Conservation (phyloP, 2,329 filamentous ascomycete genomes). For the Penicillium italicum region DNA sequence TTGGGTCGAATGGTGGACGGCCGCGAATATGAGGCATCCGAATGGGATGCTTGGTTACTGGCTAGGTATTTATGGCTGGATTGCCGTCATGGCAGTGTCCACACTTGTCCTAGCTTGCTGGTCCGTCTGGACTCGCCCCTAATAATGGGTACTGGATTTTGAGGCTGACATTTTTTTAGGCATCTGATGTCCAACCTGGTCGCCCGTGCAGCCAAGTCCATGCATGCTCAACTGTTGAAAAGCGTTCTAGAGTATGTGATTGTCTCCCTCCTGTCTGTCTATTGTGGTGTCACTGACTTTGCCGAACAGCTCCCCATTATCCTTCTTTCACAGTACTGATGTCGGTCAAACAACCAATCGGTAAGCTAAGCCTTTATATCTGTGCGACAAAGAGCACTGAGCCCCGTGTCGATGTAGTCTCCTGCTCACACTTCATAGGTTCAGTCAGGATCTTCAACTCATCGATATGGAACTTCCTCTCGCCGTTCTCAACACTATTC, state of each 20-base stretch:
- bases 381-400: neutral
- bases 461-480: constrained; percentile 5
- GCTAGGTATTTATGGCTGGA: neutral
- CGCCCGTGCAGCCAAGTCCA: neutral
- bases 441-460: constrained; percentile 5
- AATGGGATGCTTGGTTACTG: constrained; percentile 1
- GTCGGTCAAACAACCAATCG: neutral
- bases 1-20: constrained; percentile 9
- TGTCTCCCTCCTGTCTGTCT: neutral
- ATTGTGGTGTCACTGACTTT: neutral
- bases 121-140: neutral
- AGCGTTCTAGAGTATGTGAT: neutral
- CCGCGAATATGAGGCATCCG: neutral
- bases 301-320: constrained; percentile 1
- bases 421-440: neutral
- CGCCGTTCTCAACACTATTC: neutral
- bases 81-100: neutral
- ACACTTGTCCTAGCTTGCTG: neutral
- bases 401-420: neutral
- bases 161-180: neutral
- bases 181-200: constrained; percentile 4
- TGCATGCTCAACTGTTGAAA: constrained; percentile 1
- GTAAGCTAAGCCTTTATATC: neutral
- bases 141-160: neutral
- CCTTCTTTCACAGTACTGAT: constrained; percentile 1